Percentiles rank a stretch among this genome's conserved stretches.
These are phyloP conservation scores for Talaromyces verruculosus DNA, from an alignment of 2,329 filamentous ascomycete species.

Conservation along the genomic window DNA sequence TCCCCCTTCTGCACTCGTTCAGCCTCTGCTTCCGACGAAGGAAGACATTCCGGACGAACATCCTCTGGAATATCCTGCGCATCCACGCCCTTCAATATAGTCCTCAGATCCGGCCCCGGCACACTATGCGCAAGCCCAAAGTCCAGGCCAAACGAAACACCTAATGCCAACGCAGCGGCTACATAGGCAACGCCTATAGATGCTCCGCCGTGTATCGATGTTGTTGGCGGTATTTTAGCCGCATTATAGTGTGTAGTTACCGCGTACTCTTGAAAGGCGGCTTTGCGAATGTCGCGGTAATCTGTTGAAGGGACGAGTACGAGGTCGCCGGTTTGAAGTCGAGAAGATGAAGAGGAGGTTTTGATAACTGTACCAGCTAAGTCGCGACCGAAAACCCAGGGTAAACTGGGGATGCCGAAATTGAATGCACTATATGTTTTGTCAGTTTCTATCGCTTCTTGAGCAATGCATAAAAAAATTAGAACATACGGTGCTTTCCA, in stretches of 20 bases:
- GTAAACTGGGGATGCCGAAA: constrained; percentile 66
- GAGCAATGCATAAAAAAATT: neutral
- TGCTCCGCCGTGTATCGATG: constrained; percentile 58
- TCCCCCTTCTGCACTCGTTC: constrained; percentile 63
- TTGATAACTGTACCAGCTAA: constrained; percentile 64
- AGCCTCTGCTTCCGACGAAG: constrained; percentile 45
- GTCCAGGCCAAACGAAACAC: constrained; percentile 68
- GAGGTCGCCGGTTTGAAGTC: constrained; percentile 58
- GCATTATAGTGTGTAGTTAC: constrained; percentile 65
- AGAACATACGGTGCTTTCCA: constrained; percentile 67
- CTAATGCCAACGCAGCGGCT: constrained; percentile 64
- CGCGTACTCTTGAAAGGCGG: constrained; percentile 69
- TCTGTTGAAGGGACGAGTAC: constrained; percentile 61
- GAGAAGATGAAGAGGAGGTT: constrained; percentile 43
- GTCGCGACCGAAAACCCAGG: constrained; percentile 69
- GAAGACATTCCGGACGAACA: constrained; percentile 62
- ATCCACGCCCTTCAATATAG: constrained; percentile 6
- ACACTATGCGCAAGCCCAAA: constrained; percentile 43
- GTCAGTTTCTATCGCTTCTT: neutral
- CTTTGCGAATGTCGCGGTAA: constrained; percentile 70
- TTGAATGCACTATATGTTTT: constrained; percentile 59
- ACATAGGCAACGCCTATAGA: constrained; percentile 71
- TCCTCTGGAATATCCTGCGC: constrained; percentile 60
- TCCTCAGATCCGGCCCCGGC: constrained; percentile 18
- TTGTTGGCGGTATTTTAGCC: constrained; percentile 58